phyloP scores from a whole-genome alignment of 257 asterid species.

The Echium plantagineum region DNA sequence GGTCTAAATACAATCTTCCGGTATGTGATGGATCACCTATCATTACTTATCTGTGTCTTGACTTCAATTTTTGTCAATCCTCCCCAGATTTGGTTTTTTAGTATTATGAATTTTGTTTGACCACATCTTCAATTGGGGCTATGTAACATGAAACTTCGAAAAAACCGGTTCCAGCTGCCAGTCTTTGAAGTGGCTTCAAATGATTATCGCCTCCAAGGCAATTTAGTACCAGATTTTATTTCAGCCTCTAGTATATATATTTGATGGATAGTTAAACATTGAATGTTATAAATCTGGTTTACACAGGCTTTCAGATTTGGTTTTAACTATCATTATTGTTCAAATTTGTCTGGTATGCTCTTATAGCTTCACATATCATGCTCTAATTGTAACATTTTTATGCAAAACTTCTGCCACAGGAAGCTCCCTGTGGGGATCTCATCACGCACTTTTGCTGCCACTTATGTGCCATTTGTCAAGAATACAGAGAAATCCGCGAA shows the following conservation, averaged over 20 bases:
- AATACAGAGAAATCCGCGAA: constrained; percentile 80
- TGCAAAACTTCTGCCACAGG: constrained; percentile 30
- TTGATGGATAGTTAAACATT: background rate
- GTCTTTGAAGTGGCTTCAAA: too few relatives aligned
- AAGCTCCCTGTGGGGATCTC: constrained; percentile 91
- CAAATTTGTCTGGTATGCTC: background rate
- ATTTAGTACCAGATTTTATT: too few relatives aligned
- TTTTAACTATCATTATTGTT: background rate
- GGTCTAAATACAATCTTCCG: constrained; percentile 80
- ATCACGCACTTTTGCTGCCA: constrained; percentile 82
- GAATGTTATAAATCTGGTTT: background rate
- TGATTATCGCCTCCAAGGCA: too few relatives aligned
- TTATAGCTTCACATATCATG: background rate
- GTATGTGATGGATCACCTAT: constrained; percentile 20
- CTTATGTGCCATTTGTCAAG: constrained; percentile 85
- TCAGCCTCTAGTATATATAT: too few relatives aligned
- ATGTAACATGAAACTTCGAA: too few relatives aligned
- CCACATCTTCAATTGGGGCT: too few relatives aligned
- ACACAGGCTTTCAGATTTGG: background rate
- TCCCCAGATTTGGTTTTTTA: background rate
- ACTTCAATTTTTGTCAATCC: background rate
- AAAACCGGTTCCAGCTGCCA: too few relatives aligned
- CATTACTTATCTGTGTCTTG: background rate
- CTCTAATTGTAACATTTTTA: background rate
- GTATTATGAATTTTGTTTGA: too few relatives aligned